A percentile compares a stretch with the other conserved stretches of the same genome.
Evolutionary conservation across 768 basidiomycete genomes (phyloP).

Genomic region (Mycena haematopus): DNA sequence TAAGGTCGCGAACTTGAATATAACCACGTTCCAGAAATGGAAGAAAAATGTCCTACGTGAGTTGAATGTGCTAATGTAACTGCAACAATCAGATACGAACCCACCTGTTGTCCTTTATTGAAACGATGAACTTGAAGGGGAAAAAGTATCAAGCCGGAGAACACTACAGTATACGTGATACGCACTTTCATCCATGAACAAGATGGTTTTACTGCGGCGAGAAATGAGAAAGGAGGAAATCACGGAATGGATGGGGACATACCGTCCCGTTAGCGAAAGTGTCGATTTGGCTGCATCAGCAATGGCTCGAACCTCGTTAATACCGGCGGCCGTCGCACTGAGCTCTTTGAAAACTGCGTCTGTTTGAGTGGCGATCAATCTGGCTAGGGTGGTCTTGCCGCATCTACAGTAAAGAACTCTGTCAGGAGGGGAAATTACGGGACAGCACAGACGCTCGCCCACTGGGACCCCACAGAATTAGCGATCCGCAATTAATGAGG

Average conservation of each 20-base stretch:
- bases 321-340: conserved; percentile 72
- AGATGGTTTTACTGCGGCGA: conserved; percentile 63
- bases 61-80: neutral
- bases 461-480: conserved; percentile 80
- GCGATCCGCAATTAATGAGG: conserved; percentile 55
- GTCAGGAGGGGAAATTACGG: conserved; percentile 1
- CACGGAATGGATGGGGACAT: conserved; percentile 16
- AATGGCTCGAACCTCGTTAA: conserved; percentile 73
- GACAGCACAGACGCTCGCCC: conserved; percentile 48
- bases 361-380: conserved; percentile 67
- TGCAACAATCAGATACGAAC: neutral
- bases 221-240: neutral
- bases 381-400: conserved; percentile 79
- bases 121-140: conserved; percentile 72
- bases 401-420: conserved; percentile 50
- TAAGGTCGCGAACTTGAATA: conserved; percentile 55
- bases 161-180: neutral
- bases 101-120: conserved; percentile 72
- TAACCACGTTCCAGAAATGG: conserved; percentile 82
- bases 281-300: conserved; percentile 78
- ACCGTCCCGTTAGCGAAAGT: conserved; percentile 71
- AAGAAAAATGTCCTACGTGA: conserved; percentile 72
- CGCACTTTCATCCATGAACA: conserved; percentile 75
- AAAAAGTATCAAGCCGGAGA: neutral
- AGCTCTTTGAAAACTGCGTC: conserved; percentile 76